phyloP scores from a whole-genome alignment of 345 rosid genomes.

The Mercurialis annua region DNA sequence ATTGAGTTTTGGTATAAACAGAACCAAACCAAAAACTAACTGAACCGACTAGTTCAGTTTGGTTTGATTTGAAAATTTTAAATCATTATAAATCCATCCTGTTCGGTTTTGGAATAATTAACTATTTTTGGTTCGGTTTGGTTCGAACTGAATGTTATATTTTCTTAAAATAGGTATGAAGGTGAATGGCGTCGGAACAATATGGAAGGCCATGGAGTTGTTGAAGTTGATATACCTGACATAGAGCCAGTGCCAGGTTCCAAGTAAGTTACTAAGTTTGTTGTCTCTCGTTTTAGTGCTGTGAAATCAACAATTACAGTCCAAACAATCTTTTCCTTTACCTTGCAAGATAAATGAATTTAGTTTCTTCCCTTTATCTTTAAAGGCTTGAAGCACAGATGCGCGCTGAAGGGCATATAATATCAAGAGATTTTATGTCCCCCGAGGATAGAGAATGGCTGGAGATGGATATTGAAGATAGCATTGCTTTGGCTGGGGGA shows the following conservation, averaged over 20 bases:
- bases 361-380: conserved; percentile 14
- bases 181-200: conserved; percentile 93
- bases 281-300: conserved; percentile 11
- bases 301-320: conserved; percentile 6
- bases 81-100: too few species aligned
- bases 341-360: conserved; percentile 9
- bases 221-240: conserved; percentile 89
- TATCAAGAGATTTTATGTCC: conserved; percentile 70
- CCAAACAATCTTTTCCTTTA: neutral
- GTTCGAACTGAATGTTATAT: too few species aligned
- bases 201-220: conserved; percentile 88
- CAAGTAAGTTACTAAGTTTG: conserved; percentile 56
- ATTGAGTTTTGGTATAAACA: too few species aligned
- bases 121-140: too few species aligned
- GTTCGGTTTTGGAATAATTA: too few species aligned
- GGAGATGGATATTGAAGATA: conserved; percentile 94
- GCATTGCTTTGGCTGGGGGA: conserved; percentile 45
- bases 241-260: conserved; percentile 90
- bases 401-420: conserved; percentile 86
- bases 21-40: too few species aligned
- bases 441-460: conserved; percentile 91
- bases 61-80: too few species aligned
- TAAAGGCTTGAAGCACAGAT: conserved; percentile 84
- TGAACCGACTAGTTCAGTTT: too few species aligned
- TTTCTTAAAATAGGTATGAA: conserved; percentile 57